Evolutionary conservation across 768 basidiomycete genomes (phyloP).

Genomic region (Psilocybe cubensis): DNA sequence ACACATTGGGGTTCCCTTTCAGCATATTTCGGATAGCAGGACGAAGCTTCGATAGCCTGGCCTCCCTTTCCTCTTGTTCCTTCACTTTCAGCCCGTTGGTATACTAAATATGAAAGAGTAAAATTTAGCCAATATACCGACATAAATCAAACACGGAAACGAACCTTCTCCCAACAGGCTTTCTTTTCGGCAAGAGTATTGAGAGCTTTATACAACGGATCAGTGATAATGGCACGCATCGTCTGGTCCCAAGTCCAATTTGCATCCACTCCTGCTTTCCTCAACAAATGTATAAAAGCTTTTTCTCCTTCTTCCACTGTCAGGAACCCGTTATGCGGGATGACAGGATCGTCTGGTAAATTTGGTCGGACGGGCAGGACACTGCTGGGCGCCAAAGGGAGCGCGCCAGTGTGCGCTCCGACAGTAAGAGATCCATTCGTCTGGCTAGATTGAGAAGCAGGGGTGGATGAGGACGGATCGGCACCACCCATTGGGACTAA

Average conservation of each 20-base stretch:
- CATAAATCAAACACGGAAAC: constrained; percentile 21
- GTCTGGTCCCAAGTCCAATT: constrained; percentile 98
- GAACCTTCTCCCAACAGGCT: constrained; percentile 89
- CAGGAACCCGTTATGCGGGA: constrained; percentile 87
- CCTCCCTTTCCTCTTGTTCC: constrained; percentile 86
- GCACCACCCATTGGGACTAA: constrained; percentile 54
- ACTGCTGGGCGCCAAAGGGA: constrained; percentile 64
- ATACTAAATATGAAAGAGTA: constrained; percentile 55
- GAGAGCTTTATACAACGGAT: constrained; percentile 94
- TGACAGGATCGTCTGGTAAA: constrained; percentile 84
- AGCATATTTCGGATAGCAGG: constrained; percentile 88
- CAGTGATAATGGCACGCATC: constrained; percentile 97
- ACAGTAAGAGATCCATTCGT: constrained; percentile 55
- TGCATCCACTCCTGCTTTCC: constrained; percentile 88
- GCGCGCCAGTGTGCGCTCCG: constrained; percentile 51
- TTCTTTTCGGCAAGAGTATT: constrained; percentile 96
- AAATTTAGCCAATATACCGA: constrained; percentile 1
- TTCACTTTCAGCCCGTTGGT: constrained; percentile 75
- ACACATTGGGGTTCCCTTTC: constrained; percentile 84
- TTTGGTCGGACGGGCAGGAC: constrained; percentile 76
- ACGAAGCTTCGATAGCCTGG: constrained; percentile 81
- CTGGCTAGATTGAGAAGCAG: constrained; percentile 52
- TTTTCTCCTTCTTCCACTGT: constrained; percentile 92
- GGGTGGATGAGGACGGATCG: constrained; percentile 51
- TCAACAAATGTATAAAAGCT: constrained; percentile 89